These are phyloP conservation scores for Neurospora discreta DNA, from an alignment of 495 filamentous ascomycete species.

Conservation along the genomic window DNA sequence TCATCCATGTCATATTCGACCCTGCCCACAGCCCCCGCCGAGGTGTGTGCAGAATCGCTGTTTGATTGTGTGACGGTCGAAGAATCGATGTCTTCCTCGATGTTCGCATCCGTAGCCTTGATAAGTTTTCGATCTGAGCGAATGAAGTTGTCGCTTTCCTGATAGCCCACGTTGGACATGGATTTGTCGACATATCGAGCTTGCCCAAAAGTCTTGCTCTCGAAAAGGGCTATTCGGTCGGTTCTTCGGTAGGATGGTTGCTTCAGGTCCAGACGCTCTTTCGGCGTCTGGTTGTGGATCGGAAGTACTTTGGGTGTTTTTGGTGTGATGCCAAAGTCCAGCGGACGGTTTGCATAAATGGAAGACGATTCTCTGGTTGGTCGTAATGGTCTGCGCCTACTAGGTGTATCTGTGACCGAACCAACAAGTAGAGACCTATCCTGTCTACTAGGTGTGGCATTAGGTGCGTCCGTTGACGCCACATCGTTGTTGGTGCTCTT, in stretches of 20 bases:
- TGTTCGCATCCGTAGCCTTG: conserved; percentile 59
- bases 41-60: conserved; percentile 38
- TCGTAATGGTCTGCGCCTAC: conserved; percentile 34
- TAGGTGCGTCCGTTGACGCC: conserved; percentile 1
- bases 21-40: conserved; percentile 45
- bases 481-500: conserved; percentile 16
- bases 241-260: conserved; percentile 47
- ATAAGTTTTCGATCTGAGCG: conserved; percentile 67
- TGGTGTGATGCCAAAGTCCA: conserved; percentile 26
- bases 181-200: conserved; percentile 67
- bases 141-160: conserved; percentile 80
- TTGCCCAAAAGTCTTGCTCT: conserved; percentile 43
- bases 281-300: conserved; percentile 42
- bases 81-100: conserved; percentile 76
- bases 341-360: conserved; percentile 34
- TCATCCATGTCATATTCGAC: conserved; percentile 99
- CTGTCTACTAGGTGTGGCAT: conserved; percentile 15
- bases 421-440: conserved; percentile 17
- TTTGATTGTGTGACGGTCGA: conserved; percentile 46
- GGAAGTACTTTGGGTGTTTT: conserved; percentile 39
- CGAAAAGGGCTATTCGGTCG: conserved; percentile 42
- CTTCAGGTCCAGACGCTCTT: conserved; percentile 50
- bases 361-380: conserved; percentile 36
- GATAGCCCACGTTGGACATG: conserved; percentile 91
- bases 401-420: conserved; percentile 26